Base-by-base conservation (phyloP, 2,329 filamentous ascomycete genomes). In the Acrodontium crateriforme region DNA sequence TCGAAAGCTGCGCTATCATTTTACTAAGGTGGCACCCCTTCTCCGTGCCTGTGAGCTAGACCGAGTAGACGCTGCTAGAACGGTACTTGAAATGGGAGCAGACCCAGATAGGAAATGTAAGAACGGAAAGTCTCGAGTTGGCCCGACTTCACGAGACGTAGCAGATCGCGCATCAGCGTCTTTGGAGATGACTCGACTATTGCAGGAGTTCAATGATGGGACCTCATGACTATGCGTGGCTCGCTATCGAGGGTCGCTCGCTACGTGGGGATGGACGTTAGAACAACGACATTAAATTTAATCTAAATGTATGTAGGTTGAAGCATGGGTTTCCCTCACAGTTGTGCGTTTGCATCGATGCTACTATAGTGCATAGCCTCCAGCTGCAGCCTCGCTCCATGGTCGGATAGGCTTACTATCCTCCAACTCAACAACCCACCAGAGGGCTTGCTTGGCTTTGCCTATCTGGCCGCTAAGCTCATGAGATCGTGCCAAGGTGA, bases 351-450 rank as follows among this genome's bases (percentile, higher is more conserved):
- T 16, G 14, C 20, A 42, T 24, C n/a, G n/a, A n/a, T n/a, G n/a
- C n/a, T n/a, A n/a, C 8, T 22, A 50, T 23, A 49, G 25, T 17
- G 38, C 39, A 37, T 46, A 45, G 18, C 44, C 45, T 16, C 42
- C 45, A 9, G 41, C 36, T 3, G 28, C 29, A 9, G 40, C 65
- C 40, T 69, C 74, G 16, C 63, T 67, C 89, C 87, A 95, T 33
- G 71, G 68, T 32, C 89, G 71, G 25, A 93, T 69, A 0, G 78
- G 82, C 39, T 71, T 73, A 6, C 72, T 74, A 50, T 98, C 87
- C 51, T 95, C 89, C 16, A 98, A 63, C 55, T 94, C 84, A 9
- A 98, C 80, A 44, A 85, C 92, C 84, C 87, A 95, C 89, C 89
- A 95, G 5, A 95, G 65, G 24, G 85, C 83, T 42, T 89, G 79